phyloP scores from a whole-genome alignment of 495 filamentous ascomycete genomes.

The Elasticomyces elasticus region DNA sequence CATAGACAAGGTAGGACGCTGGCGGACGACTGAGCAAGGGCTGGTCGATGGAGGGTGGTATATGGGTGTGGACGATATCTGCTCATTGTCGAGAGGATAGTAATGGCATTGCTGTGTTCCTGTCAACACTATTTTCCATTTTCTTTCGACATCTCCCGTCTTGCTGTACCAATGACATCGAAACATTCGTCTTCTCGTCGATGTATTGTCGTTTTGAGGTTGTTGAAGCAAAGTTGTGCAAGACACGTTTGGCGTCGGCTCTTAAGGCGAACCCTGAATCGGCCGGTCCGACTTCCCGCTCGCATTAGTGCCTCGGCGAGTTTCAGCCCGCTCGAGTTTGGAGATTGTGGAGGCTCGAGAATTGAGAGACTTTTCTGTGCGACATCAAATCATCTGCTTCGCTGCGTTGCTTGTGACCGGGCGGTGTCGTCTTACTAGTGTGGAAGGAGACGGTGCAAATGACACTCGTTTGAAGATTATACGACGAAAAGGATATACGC shows the following conservation, averaged over 20 bases:
- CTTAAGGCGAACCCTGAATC: no score
- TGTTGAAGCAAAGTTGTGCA: no score
- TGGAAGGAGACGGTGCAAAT: background rate
- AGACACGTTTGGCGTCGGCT: no score
- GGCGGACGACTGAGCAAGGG: conserved; percentile 52
- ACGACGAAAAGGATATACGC: background rate
- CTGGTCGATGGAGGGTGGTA: conserved; percentile 72
- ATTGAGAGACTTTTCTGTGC: background rate
- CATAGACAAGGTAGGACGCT: conserved; percentile 53
- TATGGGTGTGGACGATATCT: conserved; percentile 29
- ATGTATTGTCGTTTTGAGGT: no score
- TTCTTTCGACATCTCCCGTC: no score
- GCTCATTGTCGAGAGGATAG: background rate
- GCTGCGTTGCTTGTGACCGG: background rate
- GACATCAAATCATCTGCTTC: background rate
- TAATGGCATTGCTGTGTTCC: no score
- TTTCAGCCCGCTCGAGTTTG: background rate
- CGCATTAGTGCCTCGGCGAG: no score
- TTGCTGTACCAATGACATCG: no score
- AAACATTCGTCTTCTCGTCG: no score
- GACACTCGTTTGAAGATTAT: background rate
- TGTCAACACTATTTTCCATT: no score
- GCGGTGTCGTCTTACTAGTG: background rate
- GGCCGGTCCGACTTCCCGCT: no score
- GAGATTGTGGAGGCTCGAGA: background rate